Evolutionary conservation across 2,329 filamentous ascomycete species (phyloP).

Genomic region (Knufia fluminis): DNA sequence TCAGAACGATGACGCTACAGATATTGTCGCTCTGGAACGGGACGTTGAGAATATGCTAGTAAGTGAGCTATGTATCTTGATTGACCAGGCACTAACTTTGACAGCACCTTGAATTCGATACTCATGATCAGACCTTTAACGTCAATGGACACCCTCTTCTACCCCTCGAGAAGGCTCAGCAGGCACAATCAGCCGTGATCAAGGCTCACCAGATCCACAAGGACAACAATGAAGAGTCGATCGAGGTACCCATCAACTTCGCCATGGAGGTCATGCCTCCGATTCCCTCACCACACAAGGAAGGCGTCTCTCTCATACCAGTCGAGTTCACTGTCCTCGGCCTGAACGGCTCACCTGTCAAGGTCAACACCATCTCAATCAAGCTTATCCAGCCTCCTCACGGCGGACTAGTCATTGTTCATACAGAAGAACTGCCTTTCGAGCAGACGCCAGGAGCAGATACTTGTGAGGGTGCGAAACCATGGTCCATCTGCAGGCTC

Average conservation of each 20-base stretch:
- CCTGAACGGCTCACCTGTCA: constrained; percentile 34
- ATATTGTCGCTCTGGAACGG: constrained; percentile 5
- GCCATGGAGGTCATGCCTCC: constrained; percentile 32
- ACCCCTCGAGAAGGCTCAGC: constrained; percentile 10
- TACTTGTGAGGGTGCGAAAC: constrained; percentile 27
- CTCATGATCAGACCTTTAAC: constrained; percentile 13
- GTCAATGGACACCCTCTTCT: constrained; percentile 18
- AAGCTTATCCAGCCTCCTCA: constrained; percentile 30
- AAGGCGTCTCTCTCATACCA: constrained; percentile 28
- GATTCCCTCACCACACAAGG: constrained; percentile 24
- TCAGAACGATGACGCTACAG: background rate
- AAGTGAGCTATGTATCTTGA: constrained; percentile 9
- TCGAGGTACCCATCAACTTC: constrained; percentile 34
- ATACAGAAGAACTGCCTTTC: constrained; percentile 26
- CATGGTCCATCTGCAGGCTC: constrained; percentile 36
- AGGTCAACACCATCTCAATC: constrained; percentile 36
- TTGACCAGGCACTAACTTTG: background rate
- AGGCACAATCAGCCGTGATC: constrained; percentile 12
- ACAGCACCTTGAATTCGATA: constrained; percentile 19
- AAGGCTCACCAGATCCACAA: constrained; percentile 17
- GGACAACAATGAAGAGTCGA: constrained; percentile 29
- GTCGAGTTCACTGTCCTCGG: constrained; percentile 39
- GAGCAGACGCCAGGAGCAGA: constrained; percentile 27
- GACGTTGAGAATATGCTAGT: constrained; percentile 20
- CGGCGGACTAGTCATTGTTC: constrained; percentile 31